phyloP scores from a whole-genome alignment of 1,139 yeast species.

The Hyphopichia fennica region DNA sequence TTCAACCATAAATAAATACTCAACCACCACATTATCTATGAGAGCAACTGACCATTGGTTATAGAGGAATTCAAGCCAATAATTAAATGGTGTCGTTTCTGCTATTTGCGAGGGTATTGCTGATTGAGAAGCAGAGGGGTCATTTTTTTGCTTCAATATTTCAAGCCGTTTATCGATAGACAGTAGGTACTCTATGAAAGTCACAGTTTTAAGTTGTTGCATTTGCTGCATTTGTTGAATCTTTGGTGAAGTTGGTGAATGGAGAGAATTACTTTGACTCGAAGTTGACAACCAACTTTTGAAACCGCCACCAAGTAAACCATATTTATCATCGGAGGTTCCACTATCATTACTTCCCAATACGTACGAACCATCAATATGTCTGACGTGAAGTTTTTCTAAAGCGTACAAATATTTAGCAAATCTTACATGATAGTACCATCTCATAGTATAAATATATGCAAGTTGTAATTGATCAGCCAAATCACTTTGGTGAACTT shows the following conservation, averaged over 20 bases:
- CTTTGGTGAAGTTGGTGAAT: slow-evolving; percentile 3
- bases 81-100: slow-evolving; percentile 65
- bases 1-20: slow-evolving; percentile 69
- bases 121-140: slow-evolving; percentile 45
- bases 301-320: slow-evolving; percentile 26
- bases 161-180: slow-evolving; percentile 58
- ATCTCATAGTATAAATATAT: slow-evolving; percentile 81
- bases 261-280: slow-evolving; percentile 6
- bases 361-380: slow-evolving; percentile 52
- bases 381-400: slow-evolving; percentile 57
- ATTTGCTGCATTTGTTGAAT: slow-evolving; percentile 4
- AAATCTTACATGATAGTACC: slow-evolving; percentile 86
- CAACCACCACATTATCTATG: slow-evolving; percentile 75
- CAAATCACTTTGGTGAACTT: slow-evolving; percentile 55
- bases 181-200: slow-evolving; percentile 49
- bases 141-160: slow-evolving; percentile 31
- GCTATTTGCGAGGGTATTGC: slow-evolving; percentile 87
- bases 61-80: slow-evolving; percentile 73
- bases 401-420: slow-evolving; percentile 76
- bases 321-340: slow-evolving; percentile 16
- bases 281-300: slow-evolving; percentile 25
- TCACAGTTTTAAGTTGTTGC: slow-evolving; percentile 13
- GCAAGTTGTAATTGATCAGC: slow-evolving; percentile 80
- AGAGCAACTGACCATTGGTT: slow-evolving; percentile 73
- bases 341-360: slow-evolving; percentile 45